These are phyloP conservation scores for Forsythia viridissima DNA, from an alignment of 257 asterid genomes.

Conservation along the genomic window DNA sequence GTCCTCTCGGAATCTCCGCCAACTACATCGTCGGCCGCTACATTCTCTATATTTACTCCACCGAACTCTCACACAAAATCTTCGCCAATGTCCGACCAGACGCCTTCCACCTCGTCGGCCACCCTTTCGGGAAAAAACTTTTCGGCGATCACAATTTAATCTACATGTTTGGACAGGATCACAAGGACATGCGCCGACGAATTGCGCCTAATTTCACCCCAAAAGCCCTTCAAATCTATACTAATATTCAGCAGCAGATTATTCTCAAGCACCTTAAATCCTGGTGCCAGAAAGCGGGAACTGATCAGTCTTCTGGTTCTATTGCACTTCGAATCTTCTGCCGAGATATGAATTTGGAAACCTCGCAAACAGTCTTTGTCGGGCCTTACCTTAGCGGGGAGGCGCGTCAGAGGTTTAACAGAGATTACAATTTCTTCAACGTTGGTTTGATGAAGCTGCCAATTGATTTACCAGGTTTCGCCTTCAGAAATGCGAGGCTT, in stretches of 20 bases:
- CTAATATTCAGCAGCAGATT: constrained; percentile 59
- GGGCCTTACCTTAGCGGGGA: constrained; percentile 65
- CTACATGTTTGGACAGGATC: constrained; percentile 86
- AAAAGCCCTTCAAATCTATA: constrained; percentile 67
- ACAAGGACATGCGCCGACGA: constrained; percentile 70
- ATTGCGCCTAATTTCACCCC: constrained; percentile 94
- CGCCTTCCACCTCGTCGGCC: constrained; percentile 88
- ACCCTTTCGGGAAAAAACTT: constrained; percentile 87
- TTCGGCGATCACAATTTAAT: constrained; percentile 85
- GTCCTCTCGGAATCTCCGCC: constrained; percentile 63
- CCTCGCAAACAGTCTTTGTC: constrained; percentile 86
- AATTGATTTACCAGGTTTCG: constrained; percentile 79
- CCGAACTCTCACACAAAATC: constrained; percentile 74
- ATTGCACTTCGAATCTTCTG: constrained; percentile 66
- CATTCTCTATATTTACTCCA: constrained; percentile 71
- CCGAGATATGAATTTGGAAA: constrained; percentile 84
- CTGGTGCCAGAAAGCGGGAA: constrained; percentile 43
- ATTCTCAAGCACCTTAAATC: constrained; percentile 56
- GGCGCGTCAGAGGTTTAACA: constrained; percentile 51
- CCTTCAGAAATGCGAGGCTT: constrained; percentile 74
- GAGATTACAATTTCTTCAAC: constrained; percentile 73
- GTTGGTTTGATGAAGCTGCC: constrained; percentile 85
- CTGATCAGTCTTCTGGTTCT: constrained; percentile 5
- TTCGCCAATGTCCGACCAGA: constrained; percentile 90
- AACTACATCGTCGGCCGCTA: constrained; percentile 79